phyloP scores from a whole-genome alignment of 495 filamentous ascomycete genomes.

The Aspergillus nanangensis region DNA sequence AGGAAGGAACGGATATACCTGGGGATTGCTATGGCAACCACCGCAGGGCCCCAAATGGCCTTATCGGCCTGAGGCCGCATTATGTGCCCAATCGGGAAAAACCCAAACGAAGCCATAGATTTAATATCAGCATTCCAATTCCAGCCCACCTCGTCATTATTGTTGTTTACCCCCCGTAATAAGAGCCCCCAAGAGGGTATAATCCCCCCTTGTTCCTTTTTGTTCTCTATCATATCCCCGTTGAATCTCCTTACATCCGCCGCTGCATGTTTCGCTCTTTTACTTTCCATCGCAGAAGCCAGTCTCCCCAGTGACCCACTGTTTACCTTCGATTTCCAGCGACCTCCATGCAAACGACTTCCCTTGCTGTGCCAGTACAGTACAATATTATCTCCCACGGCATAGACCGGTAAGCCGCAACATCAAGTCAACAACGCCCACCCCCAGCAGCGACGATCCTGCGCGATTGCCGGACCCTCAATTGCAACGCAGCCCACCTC shows the following conservation, averaged over 20 bases:
- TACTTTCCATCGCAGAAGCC: constrained; percentile 17
- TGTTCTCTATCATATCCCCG: too few species aligned
- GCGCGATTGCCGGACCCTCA: background rate
- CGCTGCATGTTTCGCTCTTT: constrained; percentile 24
- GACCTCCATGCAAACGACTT: background rate
- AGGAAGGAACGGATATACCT: too few species aligned
- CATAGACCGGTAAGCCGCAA: too few species aligned
- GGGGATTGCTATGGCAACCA: constrained; percentile 28
- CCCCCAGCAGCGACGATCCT: constrained; percentile 6
- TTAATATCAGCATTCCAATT: background rate
- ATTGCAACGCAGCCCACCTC: background rate
- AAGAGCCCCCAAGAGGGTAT: too few species aligned
- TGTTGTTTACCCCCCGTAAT: background rate
- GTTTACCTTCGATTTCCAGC: constrained; percentile 3
- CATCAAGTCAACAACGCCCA: background rate
- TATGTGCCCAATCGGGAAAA: constrained; percentile 16
- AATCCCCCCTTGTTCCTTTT: constrained; percentile 2
- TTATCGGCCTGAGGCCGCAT: constrained; percentile 17
- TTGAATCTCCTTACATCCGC: too few species aligned
- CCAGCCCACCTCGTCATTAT: background rate
- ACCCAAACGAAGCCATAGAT: constrained; percentile 12
- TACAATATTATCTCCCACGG: background rate
- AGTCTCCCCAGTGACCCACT: constrained; percentile 1
- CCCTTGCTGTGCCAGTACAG: background rate
- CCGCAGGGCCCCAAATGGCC: background rate